Evolutionary conservation across 139 green algal genomes (phyloP).

Genomic region (Chlamydomonas incerta): DNA sequence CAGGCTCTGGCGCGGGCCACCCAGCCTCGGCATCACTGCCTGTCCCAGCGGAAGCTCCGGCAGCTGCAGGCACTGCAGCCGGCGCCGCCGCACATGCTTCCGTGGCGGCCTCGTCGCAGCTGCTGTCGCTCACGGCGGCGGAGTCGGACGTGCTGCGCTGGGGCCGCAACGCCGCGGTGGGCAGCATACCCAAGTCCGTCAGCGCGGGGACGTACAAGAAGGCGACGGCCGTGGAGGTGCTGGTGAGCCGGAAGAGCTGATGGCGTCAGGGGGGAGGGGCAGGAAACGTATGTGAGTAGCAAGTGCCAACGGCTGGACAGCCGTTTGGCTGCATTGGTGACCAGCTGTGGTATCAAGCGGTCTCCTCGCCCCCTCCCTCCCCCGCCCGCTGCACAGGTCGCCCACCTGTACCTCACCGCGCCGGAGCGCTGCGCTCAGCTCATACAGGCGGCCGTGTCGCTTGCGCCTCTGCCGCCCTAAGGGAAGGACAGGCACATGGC

Average conservation of each 20-base stretch:
- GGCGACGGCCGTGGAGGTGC: slow-evolving; percentile 33
- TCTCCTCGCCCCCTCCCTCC: background rate
- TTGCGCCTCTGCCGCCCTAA: no score
- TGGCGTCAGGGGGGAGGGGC: no score
- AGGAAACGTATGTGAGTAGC: no score
- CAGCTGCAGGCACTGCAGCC: no score
- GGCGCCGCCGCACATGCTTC: no score
- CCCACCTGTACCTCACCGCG: slow-evolving; percentile 23
- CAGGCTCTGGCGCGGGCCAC: background rate
- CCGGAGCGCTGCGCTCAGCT: slow-evolving; percentile 19
- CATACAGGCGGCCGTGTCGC: background rate
- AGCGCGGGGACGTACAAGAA: slow-evolving; percentile 23
- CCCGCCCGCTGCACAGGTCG: background rate
- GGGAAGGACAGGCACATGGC: no score
- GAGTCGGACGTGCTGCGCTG: slow-evolving; percentile 31
- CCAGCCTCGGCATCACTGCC: background rate
- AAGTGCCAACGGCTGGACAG: no score
- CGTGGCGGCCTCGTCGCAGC: no score
- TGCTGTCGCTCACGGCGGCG: background rate
- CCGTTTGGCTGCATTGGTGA: no score
- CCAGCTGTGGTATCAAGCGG: no score
- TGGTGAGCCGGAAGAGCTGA: no score
- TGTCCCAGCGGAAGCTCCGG: no score
- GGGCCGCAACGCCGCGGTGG: slow-evolving; percentile 33
- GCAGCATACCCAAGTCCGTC: background rate